Evolutionary conservation across 768 basidiomycete species (phyloP).

Genomic region (Russula vinacea): DNA sequence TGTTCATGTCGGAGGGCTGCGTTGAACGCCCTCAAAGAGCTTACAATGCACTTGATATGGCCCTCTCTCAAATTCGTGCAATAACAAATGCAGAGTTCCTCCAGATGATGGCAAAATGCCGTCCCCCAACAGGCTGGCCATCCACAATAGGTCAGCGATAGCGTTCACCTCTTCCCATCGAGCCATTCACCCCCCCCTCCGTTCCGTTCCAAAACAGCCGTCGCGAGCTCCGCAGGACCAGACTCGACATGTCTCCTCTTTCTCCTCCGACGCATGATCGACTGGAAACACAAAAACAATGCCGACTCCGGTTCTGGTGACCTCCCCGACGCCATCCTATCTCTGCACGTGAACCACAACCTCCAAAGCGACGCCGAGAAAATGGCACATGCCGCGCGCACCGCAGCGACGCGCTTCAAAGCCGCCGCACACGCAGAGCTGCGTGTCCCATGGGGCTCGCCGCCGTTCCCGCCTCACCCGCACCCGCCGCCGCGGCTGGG

Average conservation of each 20-base stretch:
- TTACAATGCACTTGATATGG: not conserved
- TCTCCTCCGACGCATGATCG: slow-evolving; percentile 45
- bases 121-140: slow-evolving; percentile 51
- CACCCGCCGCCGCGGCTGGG: too few relatives aligned
- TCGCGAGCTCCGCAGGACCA: slow-evolving; percentile 79
- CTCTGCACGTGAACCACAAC: slow-evolving; percentile 67
- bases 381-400: slow-evolving; percentile 53
- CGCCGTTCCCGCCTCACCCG: slow-evolving; percentile 52
- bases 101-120: slow-evolving; percentile 44
- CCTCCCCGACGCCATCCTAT: slow-evolving; percentile 39
- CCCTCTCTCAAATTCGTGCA: slow-evolving; percentile 6
- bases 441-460: slow-evolving; percentile 55
- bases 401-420: slow-evolving; percentile 43
- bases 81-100: slow-evolving; percentile 45
- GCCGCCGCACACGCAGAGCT: slow-evolving; percentile 49
- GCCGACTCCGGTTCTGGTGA: slow-evolving; percentile 1
- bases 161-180: not conserved
- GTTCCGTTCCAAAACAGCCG: slow-evolving; percentile 42
- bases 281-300: slow-evolving; percentile 24
- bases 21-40: not conserved
- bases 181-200: not conserved
- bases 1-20: not conserved
- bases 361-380: slow-evolving; percentile 54
- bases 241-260: slow-evolving; percentile 80
- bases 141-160: slow-evolving; percentile 43